Conservation (phyloP, 176 grass and related monocot species). For the Bonia amplexicaulis region DNA sequence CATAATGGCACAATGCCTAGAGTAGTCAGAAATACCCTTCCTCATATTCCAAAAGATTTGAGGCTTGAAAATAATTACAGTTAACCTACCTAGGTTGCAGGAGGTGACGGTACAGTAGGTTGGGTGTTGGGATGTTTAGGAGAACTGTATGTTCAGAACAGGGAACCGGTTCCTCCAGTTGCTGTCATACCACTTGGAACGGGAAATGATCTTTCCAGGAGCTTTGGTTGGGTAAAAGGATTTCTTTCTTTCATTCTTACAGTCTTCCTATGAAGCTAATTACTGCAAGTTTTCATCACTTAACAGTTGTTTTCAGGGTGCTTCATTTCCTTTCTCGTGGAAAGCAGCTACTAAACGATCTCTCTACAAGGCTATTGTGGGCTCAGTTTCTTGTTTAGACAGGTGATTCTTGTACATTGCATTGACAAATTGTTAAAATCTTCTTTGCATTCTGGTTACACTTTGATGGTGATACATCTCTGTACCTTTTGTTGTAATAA, state of each 20-base stretch:
- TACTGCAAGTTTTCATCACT: conserved; percentile 39
- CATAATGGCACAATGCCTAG: not conserved
- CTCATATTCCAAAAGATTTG: not conserved
- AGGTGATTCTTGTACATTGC: conserved; percentile 47
- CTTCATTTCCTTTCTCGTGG: conserved; percentile 94
- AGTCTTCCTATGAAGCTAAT: conserved; percentile 11
- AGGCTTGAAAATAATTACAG: conserved; percentile 14
- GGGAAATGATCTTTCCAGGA: conserved; percentile 96
- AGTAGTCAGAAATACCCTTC: not conserved
- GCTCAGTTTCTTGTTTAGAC: conserved; percentile 71
- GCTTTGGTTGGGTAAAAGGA: conserved; percentile 84
- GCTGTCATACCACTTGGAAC: conserved; percentile 90
- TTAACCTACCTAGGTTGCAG: conserved; percentile 69
- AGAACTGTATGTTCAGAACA: conserved; percentile 60
- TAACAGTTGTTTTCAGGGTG: conserved; percentile 57
- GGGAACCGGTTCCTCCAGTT: conserved; percentile 65
- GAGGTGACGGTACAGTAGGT: conserved; percentile 79
- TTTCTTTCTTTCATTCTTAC: conserved; percentile 29
- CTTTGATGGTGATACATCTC: not conserved
- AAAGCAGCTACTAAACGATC: conserved; percentile 76
- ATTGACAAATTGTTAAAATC: not conserved
- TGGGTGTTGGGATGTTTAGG: conserved; percentile 77
- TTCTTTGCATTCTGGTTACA: conserved; percentile 7
- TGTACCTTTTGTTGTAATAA: not conserved
- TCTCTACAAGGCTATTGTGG: conserved; percentile 63